Base-by-base conservation (phyloP, 768 basidiomycete genomes). In the Collybia sp. region DNA sequence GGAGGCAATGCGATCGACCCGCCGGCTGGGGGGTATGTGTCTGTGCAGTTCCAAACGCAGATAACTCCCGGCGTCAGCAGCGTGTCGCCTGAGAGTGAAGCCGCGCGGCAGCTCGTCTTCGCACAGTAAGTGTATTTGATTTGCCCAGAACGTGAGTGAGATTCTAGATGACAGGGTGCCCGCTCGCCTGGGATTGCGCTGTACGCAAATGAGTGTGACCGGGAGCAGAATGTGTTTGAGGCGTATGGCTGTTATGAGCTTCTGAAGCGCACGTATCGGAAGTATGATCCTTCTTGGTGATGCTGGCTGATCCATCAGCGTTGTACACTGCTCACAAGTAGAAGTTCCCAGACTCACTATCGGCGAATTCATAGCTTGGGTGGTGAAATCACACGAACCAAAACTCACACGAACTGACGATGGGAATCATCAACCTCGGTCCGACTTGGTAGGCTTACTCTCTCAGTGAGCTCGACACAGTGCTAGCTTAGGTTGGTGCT, bases 231-330 rank as follows among this genome's bases (percentile, higher is more conserved):
- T 31, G 66, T 67, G 1, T 73, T 70, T 46, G 53, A 60, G 16
- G 68, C 67, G n/a, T 75, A 75, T 51, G 68, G 68, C 2, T 53
- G 59, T 12, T 72, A 61, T 40, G 56, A 66, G 5, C 61, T 65
- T 37, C 46, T 75, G 52, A 65, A 61, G 42, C 40, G 50, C 10
- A 68, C 65, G 0, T 72, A 73, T 48, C 55, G 55, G 8, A 75
- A 73, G 50, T 75, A 75, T 44, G 72, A 75, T 52, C 71, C 71
- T 19, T 65, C 59, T 3, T 53, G 70, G 71, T 69, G 44, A 45
- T n/a, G 61, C 48, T 18, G 18, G 16, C 10, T 32, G 18, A n/a
- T 25, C 12, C 11, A 15, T 30, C 17, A 31, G 35, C 37, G 16
- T n/a, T n/a, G 12, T 30, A 17, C 8, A 18, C 13, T 36, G 18